These are phyloP conservation scores for Rhizophagus prolifer DNA, from an alignment of 192 early-diverging fungal genomes.

Conservation along the genomic window DNA sequence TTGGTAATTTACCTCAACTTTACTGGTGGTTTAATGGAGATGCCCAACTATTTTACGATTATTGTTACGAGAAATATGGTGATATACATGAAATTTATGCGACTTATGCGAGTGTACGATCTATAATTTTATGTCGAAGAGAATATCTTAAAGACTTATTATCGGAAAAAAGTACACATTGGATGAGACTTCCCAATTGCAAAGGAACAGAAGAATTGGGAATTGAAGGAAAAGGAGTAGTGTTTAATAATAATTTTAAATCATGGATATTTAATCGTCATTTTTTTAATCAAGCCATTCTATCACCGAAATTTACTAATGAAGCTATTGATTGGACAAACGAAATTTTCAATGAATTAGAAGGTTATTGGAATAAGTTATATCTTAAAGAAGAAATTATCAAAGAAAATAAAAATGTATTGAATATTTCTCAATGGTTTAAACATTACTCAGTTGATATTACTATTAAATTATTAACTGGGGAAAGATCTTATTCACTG, in stretches of 20 bases:
- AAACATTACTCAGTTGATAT: neutral
- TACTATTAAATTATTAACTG: neutral
- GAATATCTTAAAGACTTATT: no score
- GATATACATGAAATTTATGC: neutral
- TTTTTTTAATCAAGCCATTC: neutral
- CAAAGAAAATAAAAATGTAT: neutral
- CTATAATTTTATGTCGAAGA: no score
- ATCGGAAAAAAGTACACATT: neutral
- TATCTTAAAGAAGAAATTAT: neutral
- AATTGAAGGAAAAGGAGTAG: no score
- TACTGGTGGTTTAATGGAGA: no score
- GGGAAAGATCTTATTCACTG: no score
- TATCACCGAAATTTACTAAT: neutral
- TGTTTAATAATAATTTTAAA: no score
- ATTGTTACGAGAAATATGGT: neutral
- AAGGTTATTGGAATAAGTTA: neutral
- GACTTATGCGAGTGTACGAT: no score
- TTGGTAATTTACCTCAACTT: no score
- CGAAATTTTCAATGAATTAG: neutral
- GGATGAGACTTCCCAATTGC: neutral
- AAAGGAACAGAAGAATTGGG: neutral
- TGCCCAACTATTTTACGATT: no score
- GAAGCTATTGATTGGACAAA: no score
- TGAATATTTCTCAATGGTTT: neutral
- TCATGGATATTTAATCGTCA: no score